Base-by-base conservation (phyloP, 2,329 filamentous ascomycete genomes). In the Rhinocladiella mackenziei region DNA sequence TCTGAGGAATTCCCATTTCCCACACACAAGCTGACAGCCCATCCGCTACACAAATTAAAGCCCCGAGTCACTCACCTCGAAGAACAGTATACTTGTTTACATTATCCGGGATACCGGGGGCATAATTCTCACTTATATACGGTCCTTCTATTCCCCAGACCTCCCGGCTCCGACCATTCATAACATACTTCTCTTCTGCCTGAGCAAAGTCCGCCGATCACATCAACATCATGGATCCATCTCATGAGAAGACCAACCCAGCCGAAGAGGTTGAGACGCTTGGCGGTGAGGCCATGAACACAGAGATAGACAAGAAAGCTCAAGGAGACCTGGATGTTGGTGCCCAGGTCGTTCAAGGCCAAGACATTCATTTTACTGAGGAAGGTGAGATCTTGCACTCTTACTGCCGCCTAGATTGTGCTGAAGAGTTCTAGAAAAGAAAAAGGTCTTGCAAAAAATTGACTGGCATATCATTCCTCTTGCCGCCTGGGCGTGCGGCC, bases 401-500 rank as follows among this genome's bases (percentile, higher is more conserved):
- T 10, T 8, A 22, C 20, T 13, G 15, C 10, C n/a, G n/a, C n/a
- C n/a, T n/a, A n/a, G n/a, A 28, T 18, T 13, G 22, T 26, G 13
- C 19, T 31, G 30, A 33, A 17, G 14, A 18, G 3, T n/a, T 25
- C 5, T 13, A 3, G 72, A 76, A 49, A 69, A 70, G 49, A 64
- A 61, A 40, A 63, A 60, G 43, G 43, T 77, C 5, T 61, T 76
- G 13, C 64, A 73, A 55, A 80, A 78, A 59, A 76, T 80, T 39
- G 76, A 80, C 51, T 65, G 71, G 5, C 76, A 77, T 69, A 76
- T 80, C 49, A 48, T 80, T 14, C 76, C 76, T 3, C 74, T 74
- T 45, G 54, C 73, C 65, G 76, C 62, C 42, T 69, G 52, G 57
- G 75, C 67, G 1, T 81, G 81, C 55, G 36, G 36, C 17, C 42